Base-by-base conservation (phyloP, 2,329 filamentous ascomycete genomes). In the Exophiala calicioides region DNA sequence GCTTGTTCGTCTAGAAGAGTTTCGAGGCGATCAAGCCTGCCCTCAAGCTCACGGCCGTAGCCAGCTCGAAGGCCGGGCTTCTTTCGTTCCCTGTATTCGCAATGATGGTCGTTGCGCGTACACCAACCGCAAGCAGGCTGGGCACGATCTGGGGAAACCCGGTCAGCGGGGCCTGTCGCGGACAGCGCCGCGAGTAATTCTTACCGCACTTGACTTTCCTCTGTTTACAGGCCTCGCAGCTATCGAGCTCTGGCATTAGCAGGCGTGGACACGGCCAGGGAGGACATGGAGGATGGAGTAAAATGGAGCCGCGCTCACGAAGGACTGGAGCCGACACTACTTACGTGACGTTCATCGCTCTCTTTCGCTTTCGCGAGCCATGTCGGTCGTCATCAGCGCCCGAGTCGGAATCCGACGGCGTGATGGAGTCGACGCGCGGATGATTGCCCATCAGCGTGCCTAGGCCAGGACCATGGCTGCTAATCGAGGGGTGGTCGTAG, bases 91-190 rank as follows among this genome's bases (percentile, higher is more conserved):
- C 80, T 81, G 62, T 87, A 87, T 62, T 85, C 80, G 62, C 84
- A 87, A 31, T 74, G 58, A 54, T 84, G 79, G 47, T 77, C 77
- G 64, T 87, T 85, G 39, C 83, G 79, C 38, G 79, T 68, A 63
- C 84, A 88, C 84, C 84, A 87, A 16, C 82, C 82, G 65, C 84
- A 87, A n/a, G 76, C 76, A 2, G 78, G 78, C 57, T 80, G 77
- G 24, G 71, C 69, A 45, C 77, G 74, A 59, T 81, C 70, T 50
- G 42, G 27, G 39, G 8, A 52, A 20, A 18, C 16, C 12, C 23
- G 23, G 21, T n/a, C 20, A 27, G 7, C 26, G 4, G 9, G 21
- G 1, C 20, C 27, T 36, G 42, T 30, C 5, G 13, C 18, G 5
- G 31, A 21, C 18, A 41, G 23, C 23, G 37, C 20, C 4, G 24